phyloP scores from a whole-genome alignment of 345 rosid species.

The Populus tremula region DNA sequence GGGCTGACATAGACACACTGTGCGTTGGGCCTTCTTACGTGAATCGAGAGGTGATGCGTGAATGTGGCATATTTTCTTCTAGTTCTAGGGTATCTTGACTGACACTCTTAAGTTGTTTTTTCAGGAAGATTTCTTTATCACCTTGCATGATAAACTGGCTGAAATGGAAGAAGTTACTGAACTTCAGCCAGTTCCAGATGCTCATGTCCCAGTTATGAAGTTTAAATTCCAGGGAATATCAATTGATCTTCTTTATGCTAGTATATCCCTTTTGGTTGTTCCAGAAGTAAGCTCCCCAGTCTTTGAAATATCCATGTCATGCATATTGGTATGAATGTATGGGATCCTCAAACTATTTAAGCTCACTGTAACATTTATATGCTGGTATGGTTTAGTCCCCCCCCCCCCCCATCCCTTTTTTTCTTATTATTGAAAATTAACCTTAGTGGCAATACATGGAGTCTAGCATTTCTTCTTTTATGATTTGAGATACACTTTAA shows the following conservation, averaged over 20 bases:
- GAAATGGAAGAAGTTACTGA: slow-evolving; percentile 33
- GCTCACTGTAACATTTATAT: no score
- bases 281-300: slow-evolving; percentile 22
- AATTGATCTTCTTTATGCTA: slow-evolving; percentile 35
- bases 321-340: not conserved
- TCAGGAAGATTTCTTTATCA: slow-evolving; percentile 33
- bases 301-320: not conserved
- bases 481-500: not conserved
- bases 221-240: slow-evolving; percentile 35
- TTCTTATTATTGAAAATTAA: not conserved
- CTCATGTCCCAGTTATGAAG: slow-evolving; percentile 33
- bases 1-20: slow-evolving; percentile 82
- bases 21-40: slow-evolving; percentile 97
- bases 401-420: not conserved
- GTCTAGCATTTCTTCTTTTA: not conserved
- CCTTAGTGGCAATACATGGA: not conserved
- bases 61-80: slow-evolving; percentile 4
- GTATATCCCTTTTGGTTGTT: slow-evolving; percentile 32
- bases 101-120: not conserved
- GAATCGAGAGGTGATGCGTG: slow-evolving; percentile 63
- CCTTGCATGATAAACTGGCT: slow-evolving; percentile 26
- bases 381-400: not conserved
- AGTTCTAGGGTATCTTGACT: not conserved
- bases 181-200: slow-evolving; percentile 34
- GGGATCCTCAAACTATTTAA: not conserved